Evolutionary conservation across 148 eudicot genomes (phyloP), one percentile per base, ranked within the genome.

Genomic region (Camellia granthamiana): DNA sequence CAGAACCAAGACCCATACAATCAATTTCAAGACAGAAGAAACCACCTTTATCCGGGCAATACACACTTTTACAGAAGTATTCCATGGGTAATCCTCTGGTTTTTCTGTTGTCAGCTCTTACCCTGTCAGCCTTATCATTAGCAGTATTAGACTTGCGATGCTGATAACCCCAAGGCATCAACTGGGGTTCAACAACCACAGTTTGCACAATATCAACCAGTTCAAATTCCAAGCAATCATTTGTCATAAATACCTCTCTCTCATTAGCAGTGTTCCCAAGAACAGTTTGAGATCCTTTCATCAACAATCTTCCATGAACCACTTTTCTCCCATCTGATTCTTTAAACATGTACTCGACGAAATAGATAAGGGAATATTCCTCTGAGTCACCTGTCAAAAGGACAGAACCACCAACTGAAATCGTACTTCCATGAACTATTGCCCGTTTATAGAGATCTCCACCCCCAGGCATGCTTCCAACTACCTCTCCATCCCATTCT

Each of bases 261-360:
- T 92, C 98, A 81, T 87, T 89, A 43, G 89, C 97, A 56, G 97
- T 84, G 78, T 85, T 92, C 73, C 95, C 93, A 82, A 96, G 85
- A 75, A 96, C 90, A 77, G 98, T 96, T 73, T 90, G 82, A 69
- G 86, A 90, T 82, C 92, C 95, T 87, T 85, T 84, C 78, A 85
- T 84, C 98, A 96, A 82, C 84, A 86, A 76, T 79, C 94, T 86
- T 68, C 99, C 99, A 88, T 96, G 98, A 77, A 78, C 83, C 92
- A 92, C 82, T 85, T 96, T 90, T 65, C 67, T 88, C 2, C 88
- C 92, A 83, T 86, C 84, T 13, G 79, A 79, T 65, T 83, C 89
- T 79, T 96, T 97, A 89, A 89, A 94, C 98, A 96, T 88, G 80
- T 91, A 96, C 81, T 96, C 99, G 18, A 96, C 89, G 79, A 88